Base-by-base conservation (phyloP, 1,139 yeast species). In the Candida mesenterica region DNA sequence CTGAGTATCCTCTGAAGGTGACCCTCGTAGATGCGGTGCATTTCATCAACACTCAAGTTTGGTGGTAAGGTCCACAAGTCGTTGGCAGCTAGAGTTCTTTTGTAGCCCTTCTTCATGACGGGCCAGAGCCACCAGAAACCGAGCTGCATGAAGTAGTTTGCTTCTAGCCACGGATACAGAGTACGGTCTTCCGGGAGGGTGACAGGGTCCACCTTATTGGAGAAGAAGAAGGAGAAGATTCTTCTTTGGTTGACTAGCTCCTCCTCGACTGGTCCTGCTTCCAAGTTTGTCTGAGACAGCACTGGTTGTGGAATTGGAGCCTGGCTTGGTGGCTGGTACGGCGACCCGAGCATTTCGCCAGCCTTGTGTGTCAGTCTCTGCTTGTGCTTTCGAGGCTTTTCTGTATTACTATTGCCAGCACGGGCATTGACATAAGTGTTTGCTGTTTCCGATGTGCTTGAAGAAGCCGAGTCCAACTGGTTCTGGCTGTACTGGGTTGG, bases 61-160 rank as follows among this genome's bases (percentile, higher is more conserved):
- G 62, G 63, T 4, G 72, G 57, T 30, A 70, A 54, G 34, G 50
- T 54, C 57, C 61, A 70, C 41, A 70, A 57, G 46, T 70, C 76
- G 32, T 55, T 54, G 1, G 72, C 68, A 5, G 55, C 54, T 41
- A 70, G 58, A 2, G 74, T 68, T 38, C 75, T 51, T 42, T 64
- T 63, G 48, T 69, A 70, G 10, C 75, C 76, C 41, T 61, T 65
- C 25, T 49, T 44, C 40, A 69, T 48, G 8, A 68, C 53, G 8
- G 75, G 74, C 55, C 59, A 56, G 37, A 69, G 51, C 75, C 76
- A 69, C 53, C 55, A 56, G 42, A 69, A 69, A 3, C 67, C 50
- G 22, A 62, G 46, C 41, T 63, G 55, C 31, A 46, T 50, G 15
- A 65, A 25, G 4, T 44, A 31, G 37, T 58, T 61, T 9, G 57